A percentile compares a stretch with the other conserved stretches of the same genome.
phyloP scores from a whole-genome alignment of 1,139 yeast genomes.

The Pichia sp. region DNA sequence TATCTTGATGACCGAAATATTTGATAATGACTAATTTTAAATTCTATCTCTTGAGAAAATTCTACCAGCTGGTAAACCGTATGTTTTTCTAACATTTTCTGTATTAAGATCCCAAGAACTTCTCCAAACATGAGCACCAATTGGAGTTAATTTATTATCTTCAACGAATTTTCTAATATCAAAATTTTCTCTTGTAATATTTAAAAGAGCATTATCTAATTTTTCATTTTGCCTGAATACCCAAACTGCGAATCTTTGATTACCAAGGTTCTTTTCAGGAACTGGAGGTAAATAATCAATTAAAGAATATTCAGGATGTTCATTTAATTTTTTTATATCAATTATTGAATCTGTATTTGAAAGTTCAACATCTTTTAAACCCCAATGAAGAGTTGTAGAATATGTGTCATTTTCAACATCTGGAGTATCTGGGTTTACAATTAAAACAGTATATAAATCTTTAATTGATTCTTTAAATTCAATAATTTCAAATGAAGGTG shows the following conservation, averaged over 20 bases:
- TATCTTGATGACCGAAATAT: background rate
- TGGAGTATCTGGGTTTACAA: conserved; percentile 92
- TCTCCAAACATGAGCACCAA: conserved; percentile 94
- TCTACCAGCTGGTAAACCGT: conserved; percentile 68
- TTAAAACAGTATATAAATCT: conserved; percentile 60
- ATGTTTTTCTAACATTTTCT: conserved; percentile 55
- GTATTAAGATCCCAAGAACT: conserved; percentile 76
- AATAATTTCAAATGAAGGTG: conserved; percentile 70
- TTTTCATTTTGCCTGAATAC: conserved; percentile 63
- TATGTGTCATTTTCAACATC: conserved; percentile 63
- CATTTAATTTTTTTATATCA: conserved; percentile 41
- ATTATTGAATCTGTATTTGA: conserved; percentile 54
- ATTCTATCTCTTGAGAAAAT: conserved; percentile 57
- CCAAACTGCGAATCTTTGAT: conserved; percentile 85
- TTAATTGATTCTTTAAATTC: conserved; percentile 58
- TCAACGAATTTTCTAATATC: conserved; percentile 66
- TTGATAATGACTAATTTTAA: conserved; percentile 10
- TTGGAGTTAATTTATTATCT: conserved; percentile 51
- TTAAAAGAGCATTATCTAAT: conserved; percentile 22
- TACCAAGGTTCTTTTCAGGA: conserved; percentile 82
- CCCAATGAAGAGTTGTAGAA: conserved; percentile 72
- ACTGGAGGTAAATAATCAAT: conserved; percentile 72
- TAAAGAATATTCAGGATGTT: conserved; percentile 40
- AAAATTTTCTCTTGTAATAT: conserved; percentile 42
- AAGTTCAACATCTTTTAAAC: conserved; percentile 62